Evolutionary conservation across 2,329 filamentous ascomycete species (phyloP), one percentile per base, ranked within the genome.

Genomic region (Fusarium protoensiforme): DNA sequence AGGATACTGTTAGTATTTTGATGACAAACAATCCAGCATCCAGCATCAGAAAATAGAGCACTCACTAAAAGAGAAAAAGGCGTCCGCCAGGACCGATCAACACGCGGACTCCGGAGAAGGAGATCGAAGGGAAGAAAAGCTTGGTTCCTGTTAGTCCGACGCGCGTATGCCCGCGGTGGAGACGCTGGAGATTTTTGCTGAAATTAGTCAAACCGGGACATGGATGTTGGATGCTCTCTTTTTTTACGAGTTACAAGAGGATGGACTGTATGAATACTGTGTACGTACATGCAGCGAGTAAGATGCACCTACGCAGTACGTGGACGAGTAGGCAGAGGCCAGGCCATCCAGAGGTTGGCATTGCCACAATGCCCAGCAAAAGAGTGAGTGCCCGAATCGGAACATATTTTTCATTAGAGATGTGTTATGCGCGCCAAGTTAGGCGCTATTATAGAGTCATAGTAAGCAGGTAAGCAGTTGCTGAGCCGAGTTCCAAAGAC

Each of bases 141-240:
- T 76, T 76, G 74, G 74, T 77, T 66, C 59, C 67, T 36, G 27
- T 56, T 76, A 76, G 74, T 63, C 66, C 43, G 64, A 75, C 70
- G 48, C 70, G 59, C 61, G 63, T 72, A 60, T 64, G 46, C 61
- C 67, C 61, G 67, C 59, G 65, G 74, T 75, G 70, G 74, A 66
- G 72, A 67, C 41, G 14, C 58, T 72, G 71, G 71, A 73, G 71
- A 71, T 74, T 68, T 72, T 20, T 20, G 7, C 39, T 66, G 54
- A 74, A 69, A 74, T 74, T 74, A 59, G 59, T 67, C 35, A 51
- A 39, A n/a, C 68, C 64, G 62, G 71, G 71, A 71, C 65, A 46
- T 64, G 38, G 59, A 38, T 27, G 39, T 7, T 7, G 11, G 9
- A 3, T 7, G 9, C 31, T 33, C 31, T 48, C 13, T 36, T 6